phyloP scores from a whole-genome alignment of 352 stramenopile species.

The Phytopythium cucurbitacearum region DNA sequence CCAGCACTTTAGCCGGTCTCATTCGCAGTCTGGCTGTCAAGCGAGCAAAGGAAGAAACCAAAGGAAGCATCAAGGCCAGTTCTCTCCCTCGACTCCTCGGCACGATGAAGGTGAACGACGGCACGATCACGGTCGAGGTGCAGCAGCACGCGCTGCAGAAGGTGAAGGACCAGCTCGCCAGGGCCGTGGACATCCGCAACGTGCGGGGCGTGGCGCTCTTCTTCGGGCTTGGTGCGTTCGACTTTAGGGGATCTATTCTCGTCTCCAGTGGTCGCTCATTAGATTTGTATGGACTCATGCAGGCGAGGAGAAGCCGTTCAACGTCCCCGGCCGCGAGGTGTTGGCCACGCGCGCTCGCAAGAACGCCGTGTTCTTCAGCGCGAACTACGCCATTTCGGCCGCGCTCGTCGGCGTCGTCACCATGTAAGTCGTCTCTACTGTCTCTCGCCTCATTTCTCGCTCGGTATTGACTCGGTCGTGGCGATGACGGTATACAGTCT shows the following conservation, averaged over 20 bases:
- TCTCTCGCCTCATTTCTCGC: background rate
- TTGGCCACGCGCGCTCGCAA: constrained; percentile 60
- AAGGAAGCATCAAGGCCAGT: constrained; percentile 6
- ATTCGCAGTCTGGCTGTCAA: constrained; percentile 18
- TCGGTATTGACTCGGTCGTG: constrained; percentile 2
- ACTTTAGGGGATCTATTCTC: too few relatives aligned
- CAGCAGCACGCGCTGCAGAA: constrained; percentile 57
- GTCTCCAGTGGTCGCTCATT: background rate
- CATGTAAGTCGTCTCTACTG: constrained; percentile 48
- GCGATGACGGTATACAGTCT: constrained; percentile 25
- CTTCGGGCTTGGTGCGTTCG: constrained; percentile 62
- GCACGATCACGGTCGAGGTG: constrained; percentile 67
- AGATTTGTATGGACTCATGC: background rate
- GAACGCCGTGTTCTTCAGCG: constrained; percentile 81
- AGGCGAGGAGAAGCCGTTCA: constrained; percentile 86
- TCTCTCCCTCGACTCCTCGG: constrained; percentile 2
- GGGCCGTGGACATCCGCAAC: constrained; percentile 70
- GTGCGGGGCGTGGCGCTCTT: constrained; percentile 77
- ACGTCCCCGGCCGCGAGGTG: constrained; percentile 63
- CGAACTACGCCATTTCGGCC: constrained; percentile 80
- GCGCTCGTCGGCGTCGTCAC: constrained; percentile 73
- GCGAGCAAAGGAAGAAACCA: constrained; percentile 8
- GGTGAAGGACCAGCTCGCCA: constrained; percentile 58
- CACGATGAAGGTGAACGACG: constrained; percentile 62
- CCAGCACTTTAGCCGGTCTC: constrained; percentile 4